Evolutionary conservation across 2,329 filamentous ascomycete species (phyloP).

Genomic region (Fusarium chaquense): DNA sequence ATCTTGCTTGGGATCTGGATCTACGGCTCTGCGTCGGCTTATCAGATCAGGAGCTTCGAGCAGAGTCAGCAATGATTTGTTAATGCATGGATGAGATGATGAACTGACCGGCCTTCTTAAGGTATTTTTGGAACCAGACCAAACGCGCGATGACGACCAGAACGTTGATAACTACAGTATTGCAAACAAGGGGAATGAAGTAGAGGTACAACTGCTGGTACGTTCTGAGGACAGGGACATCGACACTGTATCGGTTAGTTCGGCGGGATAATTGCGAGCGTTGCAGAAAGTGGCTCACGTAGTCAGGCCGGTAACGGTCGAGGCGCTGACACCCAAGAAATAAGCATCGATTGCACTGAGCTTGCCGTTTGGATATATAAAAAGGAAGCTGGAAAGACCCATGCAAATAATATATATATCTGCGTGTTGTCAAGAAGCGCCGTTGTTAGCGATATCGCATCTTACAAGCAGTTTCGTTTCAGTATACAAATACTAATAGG

Average conservation of each 20-base stretch:
- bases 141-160: conserved; percentile 61
- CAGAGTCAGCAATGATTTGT: conserved; percentile 1
- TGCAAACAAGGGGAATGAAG: conserved; percentile 61
- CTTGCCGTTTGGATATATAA: conserved; percentile 44
- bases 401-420: conserved; percentile 46
- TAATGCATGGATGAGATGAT: background rate
- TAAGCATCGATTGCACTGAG: conserved; percentile 59
- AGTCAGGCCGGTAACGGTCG: conserved; percentile 64
- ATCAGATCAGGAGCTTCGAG: conserved; percentile 35
- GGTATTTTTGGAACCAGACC: conserved; percentile 61
- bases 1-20: conserved; percentile 19
- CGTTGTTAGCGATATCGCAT: conserved; percentile 19
- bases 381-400: conserved; percentile 38
- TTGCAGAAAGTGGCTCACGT: conserved; percentile 52
- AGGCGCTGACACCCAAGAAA: conserved; percentile 62
- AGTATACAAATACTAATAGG: background rate
- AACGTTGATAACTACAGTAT: conserved; percentile 63
- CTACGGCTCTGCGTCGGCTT: conserved; percentile 9
- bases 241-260: conserved; percentile 54
- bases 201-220: conserved; percentile 67
- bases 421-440: conserved; percentile 13
- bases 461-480: background rate
- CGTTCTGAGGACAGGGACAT: conserved; percentile 60
- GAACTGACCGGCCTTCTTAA: conserved; percentile 55
- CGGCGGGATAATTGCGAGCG: background rate